A percentile compares a stretch with the other conserved stretches of the same genome.
These are phyloP conservation scores for Phytophthora multivora DNA, from an alignment of 352 stramenopile species.

Conservation along the genomic window DNA sequence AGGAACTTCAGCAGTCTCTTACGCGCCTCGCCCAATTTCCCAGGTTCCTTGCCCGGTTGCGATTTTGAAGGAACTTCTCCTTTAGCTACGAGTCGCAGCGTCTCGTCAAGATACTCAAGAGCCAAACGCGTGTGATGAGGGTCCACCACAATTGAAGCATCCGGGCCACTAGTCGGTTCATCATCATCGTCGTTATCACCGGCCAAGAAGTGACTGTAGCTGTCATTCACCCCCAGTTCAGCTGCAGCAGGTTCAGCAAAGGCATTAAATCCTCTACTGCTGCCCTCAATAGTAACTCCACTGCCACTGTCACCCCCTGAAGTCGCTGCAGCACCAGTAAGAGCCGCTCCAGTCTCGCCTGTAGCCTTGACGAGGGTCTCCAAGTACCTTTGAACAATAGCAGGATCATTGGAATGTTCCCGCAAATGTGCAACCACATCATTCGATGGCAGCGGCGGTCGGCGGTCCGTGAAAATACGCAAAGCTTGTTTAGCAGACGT, in stretches of 20 bases:
- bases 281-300: conserved; percentile 22
- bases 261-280: conserved; percentile 26
- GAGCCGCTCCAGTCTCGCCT: conserved; percentile 28
- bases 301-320: conserved; percentile 16
- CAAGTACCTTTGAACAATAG: conserved; percentile 81
- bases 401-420: conserved; percentile 70
- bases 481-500: conserved; percentile 76
- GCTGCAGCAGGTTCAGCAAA: conserved; percentile 30
- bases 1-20: conserved; percentile 85
- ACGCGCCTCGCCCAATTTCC: conserved; percentile 70
- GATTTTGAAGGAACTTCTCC: conserved; percentile 85
- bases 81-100: conserved; percentile 68
- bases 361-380: conserved; percentile 78
- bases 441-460: conserved; percentile 68
- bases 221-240: conserved; percentile 69
- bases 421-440: conserved; percentile 82
- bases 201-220: conserved; percentile 83
- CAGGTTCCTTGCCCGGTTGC: conserved; percentile 76
- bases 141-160: conserved; percentile 50
- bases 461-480: conserved; percentile 84
- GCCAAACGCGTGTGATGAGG: conserved; percentile 84
- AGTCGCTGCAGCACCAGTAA: conserved; percentile 7
- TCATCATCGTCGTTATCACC: conserved; percentile 68
- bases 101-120: conserved; percentile 88
- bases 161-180: conserved; percentile 30